Evolutionary conservation across 2,329 filamentous ascomycete species (phyloP).

Genomic region (Aspergillus ochraceus): DNA sequence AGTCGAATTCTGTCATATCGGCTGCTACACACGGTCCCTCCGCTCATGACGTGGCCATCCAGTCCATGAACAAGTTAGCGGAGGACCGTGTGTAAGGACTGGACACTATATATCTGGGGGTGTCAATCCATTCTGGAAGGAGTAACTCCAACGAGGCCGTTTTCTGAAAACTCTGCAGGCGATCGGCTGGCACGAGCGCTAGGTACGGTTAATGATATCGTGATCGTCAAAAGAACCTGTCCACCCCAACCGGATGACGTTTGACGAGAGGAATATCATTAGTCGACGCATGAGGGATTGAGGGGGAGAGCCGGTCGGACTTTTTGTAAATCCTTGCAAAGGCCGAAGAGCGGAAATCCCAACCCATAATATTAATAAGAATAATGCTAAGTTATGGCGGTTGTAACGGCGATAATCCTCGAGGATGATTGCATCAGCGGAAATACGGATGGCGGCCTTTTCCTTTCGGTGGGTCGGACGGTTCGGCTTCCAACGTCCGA

Average conservation of each 20-base stretch:
- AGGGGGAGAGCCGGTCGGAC: background rate
- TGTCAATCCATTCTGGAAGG: conserved; percentile 16
- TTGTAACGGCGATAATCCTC: background rate
- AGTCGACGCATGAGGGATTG: background rate
- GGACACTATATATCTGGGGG: background rate
- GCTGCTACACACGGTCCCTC: conserved; percentile 3
- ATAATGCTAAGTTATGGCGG: background rate
- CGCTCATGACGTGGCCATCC: conserved; percentile 5
- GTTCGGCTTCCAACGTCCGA: conserved; percentile 7
- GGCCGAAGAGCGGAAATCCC: background rate
- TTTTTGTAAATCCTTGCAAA: background rate
- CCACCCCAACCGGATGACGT: conserved; percentile 8
- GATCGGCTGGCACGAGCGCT: conserved; percentile 10
- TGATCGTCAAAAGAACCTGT: conserved; percentile 9
- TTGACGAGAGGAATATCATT: background rate
- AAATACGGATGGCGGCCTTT: conserved; percentile 11
- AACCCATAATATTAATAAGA: background rate
- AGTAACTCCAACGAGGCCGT: conserved; percentile 17
- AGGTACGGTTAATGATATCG: conserved; percentile 12
- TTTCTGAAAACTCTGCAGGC: conserved; percentile 1
- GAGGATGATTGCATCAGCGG: conserved; percentile 2
- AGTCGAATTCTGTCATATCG: background rate
- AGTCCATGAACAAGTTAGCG: background rate
- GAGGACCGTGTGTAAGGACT: background rate
- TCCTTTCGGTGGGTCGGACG: background rate